Percentiles rank a stretch among this genome's conserved stretches.
These are phyloP conservation scores for Penicillium antarcticum DNA, from an alignment of 495 filamentous ascomycete species.

Conservation along the genomic window DNA sequence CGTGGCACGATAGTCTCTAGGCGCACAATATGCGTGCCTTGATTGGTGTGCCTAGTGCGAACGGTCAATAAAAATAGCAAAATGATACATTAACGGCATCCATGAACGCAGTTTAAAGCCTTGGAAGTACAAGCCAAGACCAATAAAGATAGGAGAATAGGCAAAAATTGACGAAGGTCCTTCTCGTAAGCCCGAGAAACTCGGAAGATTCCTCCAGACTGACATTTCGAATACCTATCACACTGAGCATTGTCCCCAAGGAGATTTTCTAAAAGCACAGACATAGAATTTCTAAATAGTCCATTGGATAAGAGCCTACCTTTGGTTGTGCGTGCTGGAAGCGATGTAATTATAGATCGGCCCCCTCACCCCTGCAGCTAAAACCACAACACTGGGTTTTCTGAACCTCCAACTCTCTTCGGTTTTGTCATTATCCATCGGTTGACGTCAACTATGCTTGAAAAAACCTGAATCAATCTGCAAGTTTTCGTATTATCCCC, in stretches of 20 bases:
- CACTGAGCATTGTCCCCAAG: neutral
- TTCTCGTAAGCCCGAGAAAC: neutral
- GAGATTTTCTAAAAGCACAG: conserved; percentile 10
- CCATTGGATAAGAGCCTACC: conserved; percentile 15
- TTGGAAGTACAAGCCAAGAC: neutral
- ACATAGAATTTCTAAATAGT: conserved; percentile 6
- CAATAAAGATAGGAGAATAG: neutral
- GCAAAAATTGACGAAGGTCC: conserved; percentile 1
- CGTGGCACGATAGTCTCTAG: neutral
- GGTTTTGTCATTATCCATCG: conserved; percentile 1
- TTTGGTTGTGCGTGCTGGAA: conserved; percentile 6
- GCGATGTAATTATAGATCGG: conserved; percentile 35
- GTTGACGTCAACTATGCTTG: conserved; percentile 5
- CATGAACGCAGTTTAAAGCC: neutral
- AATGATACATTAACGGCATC: neutral
- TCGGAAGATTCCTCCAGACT: neutral
- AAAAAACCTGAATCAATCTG: neutral
- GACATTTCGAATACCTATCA: neutral
- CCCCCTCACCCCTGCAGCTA: conserved; percentile 33
- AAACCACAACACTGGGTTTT: conserved; percentile 38
- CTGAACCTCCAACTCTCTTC: conserved; percentile 10
- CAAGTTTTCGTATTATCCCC: neutral
- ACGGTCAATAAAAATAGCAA: conserved; percentile 4
- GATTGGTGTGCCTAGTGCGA: conserved; percentile 6
- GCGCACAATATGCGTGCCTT: neutral